Percentiles rank a stretch among this genome's conserved stretches.
phyloP scores from a whole-genome alignment of 768 basidiomycete species.

The Trichaptum fuscoviolaceum region DNA sequence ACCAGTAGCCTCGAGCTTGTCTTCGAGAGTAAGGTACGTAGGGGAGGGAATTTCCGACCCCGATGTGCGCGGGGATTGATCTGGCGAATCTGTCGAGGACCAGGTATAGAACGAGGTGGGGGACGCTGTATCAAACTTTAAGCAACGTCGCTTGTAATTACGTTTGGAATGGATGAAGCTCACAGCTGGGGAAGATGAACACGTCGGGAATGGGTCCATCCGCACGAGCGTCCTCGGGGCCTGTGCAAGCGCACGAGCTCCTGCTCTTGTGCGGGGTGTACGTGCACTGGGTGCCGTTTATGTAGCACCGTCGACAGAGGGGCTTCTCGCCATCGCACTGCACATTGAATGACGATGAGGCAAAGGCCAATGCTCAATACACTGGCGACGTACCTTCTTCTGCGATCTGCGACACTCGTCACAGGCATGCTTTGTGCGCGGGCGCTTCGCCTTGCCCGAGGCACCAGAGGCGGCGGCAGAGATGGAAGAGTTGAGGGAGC shows the following conservation, averaged over 20 bases:
- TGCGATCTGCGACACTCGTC: conserved; percentile 3
- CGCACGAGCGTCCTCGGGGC: background rate
- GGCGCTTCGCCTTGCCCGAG: background rate
- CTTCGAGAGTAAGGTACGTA: background rate
- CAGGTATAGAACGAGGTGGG: background rate
- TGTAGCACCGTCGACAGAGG: background rate
- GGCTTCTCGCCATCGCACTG: conserved; percentile 5
- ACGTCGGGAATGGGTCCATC: conserved; percentile 4
- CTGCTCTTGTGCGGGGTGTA: conserved; percentile 6
- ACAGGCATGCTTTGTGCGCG: conserved; percentile 4
- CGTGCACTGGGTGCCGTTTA: conserved; percentile 4
- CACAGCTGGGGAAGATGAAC: conserved; percentile 4
- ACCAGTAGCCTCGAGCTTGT: background rate
- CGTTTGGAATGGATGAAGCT: conserved; percentile 23
- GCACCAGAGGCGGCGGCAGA: background rate
- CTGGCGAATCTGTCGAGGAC: background rate
- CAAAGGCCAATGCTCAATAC: background rate
- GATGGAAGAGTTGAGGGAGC: background rate
- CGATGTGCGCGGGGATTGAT: background rate
- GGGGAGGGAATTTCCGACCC: background rate
- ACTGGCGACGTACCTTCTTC: conserved; percentile 3
- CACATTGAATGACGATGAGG: background rate
- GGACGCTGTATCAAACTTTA: background rate
- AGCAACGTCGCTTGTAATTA: conserved; percentile 21
- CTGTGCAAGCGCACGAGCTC: background rate